Conservation (phyloP, 2,329 filamentous ascomycete species). For the Phaeosphaeriaceae sp. region DNA sequence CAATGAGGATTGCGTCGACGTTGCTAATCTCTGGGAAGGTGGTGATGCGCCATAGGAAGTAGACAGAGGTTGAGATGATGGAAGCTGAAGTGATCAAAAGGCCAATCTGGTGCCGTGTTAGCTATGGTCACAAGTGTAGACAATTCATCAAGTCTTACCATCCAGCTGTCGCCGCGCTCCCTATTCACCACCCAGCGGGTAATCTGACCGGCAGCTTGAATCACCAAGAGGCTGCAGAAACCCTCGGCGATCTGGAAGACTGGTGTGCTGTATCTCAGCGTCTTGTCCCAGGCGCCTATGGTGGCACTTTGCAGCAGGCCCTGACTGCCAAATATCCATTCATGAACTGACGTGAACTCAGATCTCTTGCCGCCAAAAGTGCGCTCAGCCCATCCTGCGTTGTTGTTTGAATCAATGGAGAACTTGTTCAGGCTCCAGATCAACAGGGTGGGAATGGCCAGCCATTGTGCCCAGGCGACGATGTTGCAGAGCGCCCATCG, state of each 20-base stretch:
- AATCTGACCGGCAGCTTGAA: constrained; percentile 92
- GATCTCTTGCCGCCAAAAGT: constrained; percentile 73
- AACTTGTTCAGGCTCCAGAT: constrained; percentile 97
- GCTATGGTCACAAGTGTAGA: constrained; percentile 13
- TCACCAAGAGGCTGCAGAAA: constrained; percentile 94
- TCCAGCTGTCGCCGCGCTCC: constrained; percentile 93
- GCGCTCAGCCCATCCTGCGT: constrained; percentile 77
- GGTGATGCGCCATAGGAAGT: constrained; percentile 94
- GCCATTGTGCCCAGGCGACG: constrained; percentile 80
- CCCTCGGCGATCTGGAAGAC: constrained; percentile 94
- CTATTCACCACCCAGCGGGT: constrained; percentile 94
- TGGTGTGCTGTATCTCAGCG: constrained; percentile 87
- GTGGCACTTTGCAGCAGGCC: constrained; percentile 81
- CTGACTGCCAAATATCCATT: constrained; percentile 88
- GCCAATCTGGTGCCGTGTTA: constrained; percentile 71
- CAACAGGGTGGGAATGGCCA: constrained; percentile 82
- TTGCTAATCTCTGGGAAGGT: constrained; percentile 93
- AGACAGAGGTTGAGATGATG: constrained; percentile 89
- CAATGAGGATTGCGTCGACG: constrained; percentile 89
- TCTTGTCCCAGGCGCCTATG: constrained; percentile 86
- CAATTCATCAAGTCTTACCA: constrained; percentile 65
- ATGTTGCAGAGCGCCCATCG: constrained; percentile 73
- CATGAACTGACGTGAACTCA: constrained; percentile 69
- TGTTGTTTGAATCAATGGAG: constrained; percentile 81
- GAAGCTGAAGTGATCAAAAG: constrained; percentile 87